These are phyloP conservation scores for Heliocybe sulcata DNA, from an alignment of 1,284 basidiomycete genomes.

Conservation along the genomic window DNA sequence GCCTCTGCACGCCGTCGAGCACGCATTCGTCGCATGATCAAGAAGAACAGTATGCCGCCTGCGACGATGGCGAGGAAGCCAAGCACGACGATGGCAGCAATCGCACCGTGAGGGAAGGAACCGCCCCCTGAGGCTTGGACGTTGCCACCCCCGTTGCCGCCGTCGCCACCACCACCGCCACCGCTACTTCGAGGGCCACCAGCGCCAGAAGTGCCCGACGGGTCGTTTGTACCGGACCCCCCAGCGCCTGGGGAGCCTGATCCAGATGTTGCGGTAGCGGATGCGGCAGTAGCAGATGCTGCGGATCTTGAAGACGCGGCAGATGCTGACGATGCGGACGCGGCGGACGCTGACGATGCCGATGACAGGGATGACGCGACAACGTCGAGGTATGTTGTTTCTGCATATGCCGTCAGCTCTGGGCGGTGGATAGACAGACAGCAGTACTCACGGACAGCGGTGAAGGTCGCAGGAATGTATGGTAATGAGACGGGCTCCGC, in stretches of 20 bases:
- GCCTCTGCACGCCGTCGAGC: constrained; percentile 40
- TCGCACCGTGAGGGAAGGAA: constrained; percentile 79
- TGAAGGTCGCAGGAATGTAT: constrained; percentile 63
- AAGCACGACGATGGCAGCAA: constrained; percentile 77
- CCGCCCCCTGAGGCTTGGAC: constrained; percentile 37
- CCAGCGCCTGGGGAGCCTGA: constrained; percentile 11
- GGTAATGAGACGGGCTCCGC: constrained; percentile 41
- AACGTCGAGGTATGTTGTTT: constrained; percentile 66
- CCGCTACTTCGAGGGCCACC: constrained; percentile 2
- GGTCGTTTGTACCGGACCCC: neutral
- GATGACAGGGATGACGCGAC: constrained; percentile 46
- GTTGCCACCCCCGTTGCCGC: constrained; percentile 26
- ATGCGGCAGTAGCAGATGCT: constrained; percentile 21
- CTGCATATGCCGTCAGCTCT: constrained; percentile 25
- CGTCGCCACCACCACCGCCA: constrained; percentile 6
- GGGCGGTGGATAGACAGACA: neutral
- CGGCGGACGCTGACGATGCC: constrained; percentile 25
- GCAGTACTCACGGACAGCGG: constrained; percentile 61
- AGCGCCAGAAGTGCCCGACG: constrained; percentile 1
- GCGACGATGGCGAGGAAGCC: constrained; percentile 74
- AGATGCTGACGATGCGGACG: constrained; percentile 27
- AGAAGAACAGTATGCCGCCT: constrained; percentile 56
- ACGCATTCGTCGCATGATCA: constrained; percentile 62
- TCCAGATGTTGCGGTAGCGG: constrained; percentile 42
- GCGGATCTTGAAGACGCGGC: constrained; percentile 27